phyloP scores from a whole-genome alignment of 2,329 filamentous ascomycete genomes.

The Paecilomyces formosus region DNA sequence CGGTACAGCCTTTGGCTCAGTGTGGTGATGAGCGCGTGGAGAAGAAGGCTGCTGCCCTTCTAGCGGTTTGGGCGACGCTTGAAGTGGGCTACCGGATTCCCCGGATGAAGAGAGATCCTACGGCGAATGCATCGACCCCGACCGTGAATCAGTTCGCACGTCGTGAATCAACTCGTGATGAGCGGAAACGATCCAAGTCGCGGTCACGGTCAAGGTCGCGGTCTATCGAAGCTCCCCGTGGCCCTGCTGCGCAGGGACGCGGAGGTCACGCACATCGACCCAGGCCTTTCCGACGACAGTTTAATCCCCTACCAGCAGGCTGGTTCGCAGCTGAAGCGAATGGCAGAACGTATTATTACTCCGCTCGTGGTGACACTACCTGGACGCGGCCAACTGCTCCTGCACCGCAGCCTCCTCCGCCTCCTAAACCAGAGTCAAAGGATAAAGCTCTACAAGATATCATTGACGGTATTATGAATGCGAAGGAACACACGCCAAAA shows the following conservation, averaged over 20 bases:
- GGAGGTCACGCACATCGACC: constrained; percentile 53
- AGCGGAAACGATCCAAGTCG: constrained; percentile 41
- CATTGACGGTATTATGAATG: constrained; percentile 74
- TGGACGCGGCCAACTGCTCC: constrained; percentile 73
- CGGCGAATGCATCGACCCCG: constrained; percentile 41
- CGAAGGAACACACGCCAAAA: constrained; percentile 49
- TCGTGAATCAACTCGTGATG: constrained; percentile 42
- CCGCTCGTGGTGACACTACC: constrained; percentile 65
- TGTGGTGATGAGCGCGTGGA: constrained; percentile 70
- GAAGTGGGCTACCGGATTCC: constrained; percentile 90
- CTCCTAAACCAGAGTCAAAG: constrained; percentile 61
- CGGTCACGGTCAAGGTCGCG: constrained; percentile 44
- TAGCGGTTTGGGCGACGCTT: constrained; percentile 82
- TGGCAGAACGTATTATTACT: constrained; percentile 81
- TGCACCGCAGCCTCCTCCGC: constrained; percentile 54
- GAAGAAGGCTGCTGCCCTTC: constrained; percentile 60
- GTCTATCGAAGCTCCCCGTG: constrained; percentile 37
- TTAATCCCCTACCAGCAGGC: constrained; percentile 62
- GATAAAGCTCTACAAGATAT: constrained; percentile 75
- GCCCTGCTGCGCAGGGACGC: constrained; percentile 38
- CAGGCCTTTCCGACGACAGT: constrained; percentile 49
- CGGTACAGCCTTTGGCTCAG: constrained; percentile 60
- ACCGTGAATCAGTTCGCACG: constrained; percentile 60
- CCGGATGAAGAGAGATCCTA: constrained; percentile 74
- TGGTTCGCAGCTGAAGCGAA: constrained; percentile 75